Percentiles rank a stretch among this genome's conserved stretches.
Conservation (phyloP, 768 basidiomycete species). For the Calocera cornea region DNA sequence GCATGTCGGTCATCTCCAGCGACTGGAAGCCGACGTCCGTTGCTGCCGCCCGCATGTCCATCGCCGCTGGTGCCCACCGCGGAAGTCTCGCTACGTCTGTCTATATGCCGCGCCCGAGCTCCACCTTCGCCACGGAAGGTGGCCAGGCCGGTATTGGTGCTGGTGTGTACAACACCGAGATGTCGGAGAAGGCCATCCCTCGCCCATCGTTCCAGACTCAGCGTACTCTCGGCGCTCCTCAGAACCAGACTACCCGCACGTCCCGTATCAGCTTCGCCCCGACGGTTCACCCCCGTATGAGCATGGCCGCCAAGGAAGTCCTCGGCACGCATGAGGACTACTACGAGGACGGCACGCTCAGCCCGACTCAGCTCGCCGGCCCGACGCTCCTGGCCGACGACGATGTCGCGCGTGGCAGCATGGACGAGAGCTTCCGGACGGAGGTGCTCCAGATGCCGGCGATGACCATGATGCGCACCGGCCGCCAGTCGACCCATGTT, state of each 20-base stretch:
- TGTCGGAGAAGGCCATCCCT: background rate
- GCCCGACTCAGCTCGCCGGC: slow-evolving; percentile 34
- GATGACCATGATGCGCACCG: slow-evolving; percentile 60
- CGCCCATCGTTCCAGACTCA: slow-evolving; percentile 7
- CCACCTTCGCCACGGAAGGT: slow-evolving; percentile 33
- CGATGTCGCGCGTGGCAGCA: slow-evolving; percentile 26
- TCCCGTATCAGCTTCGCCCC: slow-evolving; percentile 32
- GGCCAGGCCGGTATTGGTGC: slow-evolving; percentile 33
- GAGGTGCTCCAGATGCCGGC: slow-evolving; percentile 38
- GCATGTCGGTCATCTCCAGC: slow-evolving; percentile 59
- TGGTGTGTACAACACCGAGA: slow-evolving; percentile 22
- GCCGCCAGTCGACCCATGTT: slow-evolving; percentile 25
- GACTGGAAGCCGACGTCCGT: slow-evolving; percentile 65
- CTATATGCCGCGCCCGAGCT: slow-evolving; percentile 38
- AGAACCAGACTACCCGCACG: slow-evolving; percentile 25
- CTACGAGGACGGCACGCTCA: slow-evolving; percentile 17
- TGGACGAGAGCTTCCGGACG: slow-evolving; percentile 28
- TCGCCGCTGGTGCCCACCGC: slow-evolving; percentile 21
- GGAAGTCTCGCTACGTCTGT: slow-evolving; percentile 8
- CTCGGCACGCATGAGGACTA: slow-evolving; percentile 7
- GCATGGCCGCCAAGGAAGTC: slow-evolving; percentile 7
- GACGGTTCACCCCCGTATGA: slow-evolving; percentile 28
- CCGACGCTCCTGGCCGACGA: slow-evolving; percentile 31
- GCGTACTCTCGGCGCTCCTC: background rate
- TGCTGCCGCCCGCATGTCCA: slow-evolving; percentile 58